Percentiles rank a stretch among this genome's conserved stretches.
Evolutionary conservation across 148 eudicot species (phyloP).

Genomic region (Vaccinium darrowii): DNA sequence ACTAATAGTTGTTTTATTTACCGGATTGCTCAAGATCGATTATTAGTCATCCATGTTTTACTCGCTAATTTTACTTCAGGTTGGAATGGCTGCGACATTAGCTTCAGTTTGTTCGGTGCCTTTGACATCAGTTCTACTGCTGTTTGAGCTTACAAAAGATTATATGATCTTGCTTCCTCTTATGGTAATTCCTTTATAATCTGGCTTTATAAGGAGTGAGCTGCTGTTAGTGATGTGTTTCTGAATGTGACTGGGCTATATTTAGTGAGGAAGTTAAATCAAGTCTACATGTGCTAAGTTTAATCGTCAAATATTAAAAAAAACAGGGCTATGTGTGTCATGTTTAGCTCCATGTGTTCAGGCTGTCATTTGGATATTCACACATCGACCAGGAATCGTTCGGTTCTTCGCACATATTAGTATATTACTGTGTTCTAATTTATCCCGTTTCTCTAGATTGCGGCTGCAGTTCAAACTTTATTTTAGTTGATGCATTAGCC

Average conservation of each 20-base stretch:
- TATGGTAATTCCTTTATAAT: conserved; percentile 50
- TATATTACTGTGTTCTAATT: not conserved
- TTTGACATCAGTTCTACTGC: conserved; percentile 88
- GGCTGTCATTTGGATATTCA: not conserved
- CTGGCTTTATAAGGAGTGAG: conserved; percentile 12
- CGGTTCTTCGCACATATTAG: not conserved
- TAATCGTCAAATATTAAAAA: not conserved
- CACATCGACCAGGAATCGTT: conserved; percentile 2
- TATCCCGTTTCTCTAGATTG: not conserved
- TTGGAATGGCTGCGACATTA: conserved; percentile 98
- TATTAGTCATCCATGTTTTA: conserved; percentile 8
- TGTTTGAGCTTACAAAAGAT: conserved; percentile 96
- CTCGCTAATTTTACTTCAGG: conserved; percentile 45
- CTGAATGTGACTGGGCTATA: not conserved
- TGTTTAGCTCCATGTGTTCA: not conserved
- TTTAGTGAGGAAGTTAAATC: not conserved
- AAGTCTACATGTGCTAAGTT: not conserved
- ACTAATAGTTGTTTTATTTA: not conserved
- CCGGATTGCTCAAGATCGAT: not conserved
- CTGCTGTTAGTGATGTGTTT: not conserved
- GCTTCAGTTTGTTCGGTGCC: conserved; percentile 98
- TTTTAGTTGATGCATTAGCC: not conserved
- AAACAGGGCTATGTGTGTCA: not conserved
- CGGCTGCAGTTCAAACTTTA: not conserved
- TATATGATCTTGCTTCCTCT: conserved; percentile 97